Conservation (phyloP, 352 stramenopile species). For the Globisporangium apiculatum region DNA sequence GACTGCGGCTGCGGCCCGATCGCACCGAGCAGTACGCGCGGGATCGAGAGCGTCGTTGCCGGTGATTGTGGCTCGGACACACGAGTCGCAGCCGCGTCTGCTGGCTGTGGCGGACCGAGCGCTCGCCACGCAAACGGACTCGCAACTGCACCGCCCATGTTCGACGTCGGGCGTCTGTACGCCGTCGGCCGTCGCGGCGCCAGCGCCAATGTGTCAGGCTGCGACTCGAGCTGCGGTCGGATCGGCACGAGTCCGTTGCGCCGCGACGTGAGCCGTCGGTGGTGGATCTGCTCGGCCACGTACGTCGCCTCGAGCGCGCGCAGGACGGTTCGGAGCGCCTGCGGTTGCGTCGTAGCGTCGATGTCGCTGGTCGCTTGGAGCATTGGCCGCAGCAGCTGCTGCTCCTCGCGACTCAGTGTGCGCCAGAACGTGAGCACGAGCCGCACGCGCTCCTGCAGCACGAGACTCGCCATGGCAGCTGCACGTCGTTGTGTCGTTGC, state of each 20-base stretch:
- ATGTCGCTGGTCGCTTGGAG: conserved; percentile 16
- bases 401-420: conserved; percentile 46
- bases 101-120: not conserved
- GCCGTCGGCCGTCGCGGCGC: no score
- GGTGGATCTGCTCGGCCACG: conserved; percentile 48
- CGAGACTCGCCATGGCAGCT: conserved; percentile 30
- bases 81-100: not conserved
- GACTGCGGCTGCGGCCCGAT: conserved; percentile 15
- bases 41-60: conserved; percentile 20
- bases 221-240: not conserved
- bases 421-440: conserved; percentile 45
- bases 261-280: conserved; percentile 25
- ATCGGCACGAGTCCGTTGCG: conserved; percentile 15
- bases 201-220: no score
- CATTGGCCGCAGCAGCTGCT: conserved; percentile 24
- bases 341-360: conserved; percentile 5
- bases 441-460: conserved; percentile 56
- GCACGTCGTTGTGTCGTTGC: conserved; percentile 29
- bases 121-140: no score
- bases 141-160: not conserved
- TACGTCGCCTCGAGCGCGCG: conserved; percentile 56
- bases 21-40: conserved; percentile 35
- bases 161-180: conserved; percentile 3
- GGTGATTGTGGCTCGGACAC: not conserved
- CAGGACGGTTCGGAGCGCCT: conserved; percentile 30